These are phyloP conservation scores for Immersiporthe knoxdaviesiana DNA, from an alignment of 2,329 filamentous ascomycete species.

Conservation along the genomic window DNA sequence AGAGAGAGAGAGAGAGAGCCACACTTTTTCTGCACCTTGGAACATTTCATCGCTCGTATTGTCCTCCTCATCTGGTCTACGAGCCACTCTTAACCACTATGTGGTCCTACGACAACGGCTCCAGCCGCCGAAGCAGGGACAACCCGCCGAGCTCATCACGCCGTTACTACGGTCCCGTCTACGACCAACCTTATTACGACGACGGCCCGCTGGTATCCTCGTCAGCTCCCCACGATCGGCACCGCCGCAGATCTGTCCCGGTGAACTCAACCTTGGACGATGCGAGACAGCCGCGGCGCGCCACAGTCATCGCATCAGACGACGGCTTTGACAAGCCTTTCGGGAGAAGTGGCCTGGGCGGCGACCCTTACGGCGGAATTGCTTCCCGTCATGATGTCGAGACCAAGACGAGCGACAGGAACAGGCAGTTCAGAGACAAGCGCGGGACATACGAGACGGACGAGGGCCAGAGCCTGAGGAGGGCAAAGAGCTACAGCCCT, in stretches of 20 bases:
- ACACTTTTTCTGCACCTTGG: not conserved
- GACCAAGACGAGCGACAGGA: slow-evolving; percentile 16
- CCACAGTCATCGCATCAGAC: slow-evolving; percentile 26
- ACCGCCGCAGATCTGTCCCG: slow-evolving; percentile 25
- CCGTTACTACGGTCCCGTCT: slow-evolving; percentile 21
- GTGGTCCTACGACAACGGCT: slow-evolving; percentile 25
- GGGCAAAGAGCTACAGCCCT: slow-evolving; percentile 28
- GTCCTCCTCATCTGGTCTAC: not conserved
- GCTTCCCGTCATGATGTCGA: slow-evolving; percentile 25
- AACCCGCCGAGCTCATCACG: slow-evolving; percentile 20
- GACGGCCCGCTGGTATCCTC: slow-evolving; percentile 8
- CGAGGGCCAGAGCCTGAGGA: slow-evolving; percentile 21
- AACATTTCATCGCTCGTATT: not conserved
- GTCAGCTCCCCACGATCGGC: slow-evolving; percentile 16
- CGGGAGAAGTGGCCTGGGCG: not conserved
- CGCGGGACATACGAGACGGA: slow-evolving; percentile 21
- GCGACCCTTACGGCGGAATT: slow-evolving; percentile 3
- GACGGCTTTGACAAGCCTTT: slow-evolving; percentile 15
- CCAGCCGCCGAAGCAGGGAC: slow-evolving; percentile 25
- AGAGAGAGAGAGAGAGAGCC: not conserved
- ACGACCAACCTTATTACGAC: slow-evolving; percentile 21
- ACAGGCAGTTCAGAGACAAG: slow-evolving; percentile 24
- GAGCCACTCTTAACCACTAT: slow-evolving; percentile 2
- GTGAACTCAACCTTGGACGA: slow-evolving; percentile 13
- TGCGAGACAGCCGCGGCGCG: slow-evolving; percentile 8